A percentile compares a stretch with the other conserved stretches of the same genome.
Conservation (phyloP, 805 yeast genomes). For the Metschnikowia kunwiensis region DNA sequence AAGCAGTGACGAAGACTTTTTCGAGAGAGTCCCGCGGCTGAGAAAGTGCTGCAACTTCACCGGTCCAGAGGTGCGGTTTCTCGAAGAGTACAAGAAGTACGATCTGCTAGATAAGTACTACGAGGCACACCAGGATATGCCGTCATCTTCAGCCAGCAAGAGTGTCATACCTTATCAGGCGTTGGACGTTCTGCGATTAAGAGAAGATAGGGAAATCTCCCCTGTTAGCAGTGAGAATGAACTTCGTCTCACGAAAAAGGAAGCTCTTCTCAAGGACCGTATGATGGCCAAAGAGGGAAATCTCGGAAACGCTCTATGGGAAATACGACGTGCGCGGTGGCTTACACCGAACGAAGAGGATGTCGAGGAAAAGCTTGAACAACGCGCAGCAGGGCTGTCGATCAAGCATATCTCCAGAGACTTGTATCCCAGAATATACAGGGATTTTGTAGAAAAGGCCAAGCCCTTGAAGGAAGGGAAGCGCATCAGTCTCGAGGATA, state of each 20-base stretch:
- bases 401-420: constrained; percentile 43
- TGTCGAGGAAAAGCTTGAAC: constrained; percentile 13
- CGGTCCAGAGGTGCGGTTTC: constrained; percentile 31
- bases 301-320: constrained; percentile 67
- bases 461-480: constrained; percentile 53
- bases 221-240: background rate
- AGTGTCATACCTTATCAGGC: background rate
- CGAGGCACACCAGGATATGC: constrained; percentile 1
- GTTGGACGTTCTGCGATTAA: constrained; percentile 4
- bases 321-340: constrained; percentile 68
- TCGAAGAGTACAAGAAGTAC: constrained; percentile 30
- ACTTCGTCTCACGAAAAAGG: constrained; percentile 1
- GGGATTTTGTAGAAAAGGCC: constrained; percentile 65
- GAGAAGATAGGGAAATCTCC: background rate
- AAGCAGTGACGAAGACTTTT: constrained; percentile 33
- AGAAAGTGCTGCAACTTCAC: constrained; percentile 18
- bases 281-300: constrained; percentile 13
- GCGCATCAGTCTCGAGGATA: constrained; percentile 73
- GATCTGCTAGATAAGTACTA: constrained; percentile 28
- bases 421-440: constrained; percentile 61
- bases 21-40: constrained; percentile 22
- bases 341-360: constrained; percentile 35
- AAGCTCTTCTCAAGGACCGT: background rate
- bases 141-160: background rate
- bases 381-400: constrained; percentile 18